A percentile compares a stretch with the other conserved stretches of the same genome.
Conservation (phyloP, 2,329 filamentous ascomycete genomes). For the Microsporum ferrugineum region DNA sequence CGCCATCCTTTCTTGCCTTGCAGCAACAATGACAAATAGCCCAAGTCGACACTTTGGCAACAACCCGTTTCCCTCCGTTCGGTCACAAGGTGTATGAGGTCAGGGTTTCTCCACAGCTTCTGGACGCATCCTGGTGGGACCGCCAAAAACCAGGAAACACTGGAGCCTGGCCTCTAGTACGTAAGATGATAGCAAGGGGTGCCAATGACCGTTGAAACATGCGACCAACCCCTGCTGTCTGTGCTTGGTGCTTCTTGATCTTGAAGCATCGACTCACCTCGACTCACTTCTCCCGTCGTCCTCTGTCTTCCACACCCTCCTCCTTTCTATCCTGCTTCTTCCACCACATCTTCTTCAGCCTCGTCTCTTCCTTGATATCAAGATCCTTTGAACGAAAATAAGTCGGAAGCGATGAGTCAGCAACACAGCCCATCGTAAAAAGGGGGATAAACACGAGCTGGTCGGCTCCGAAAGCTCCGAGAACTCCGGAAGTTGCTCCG, state of each 20-base stretch:
- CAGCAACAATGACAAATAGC: too few relatives aligned
- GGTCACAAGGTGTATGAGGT: too few relatives aligned
- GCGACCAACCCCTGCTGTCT: neutral
- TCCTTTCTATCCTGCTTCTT: neutral
- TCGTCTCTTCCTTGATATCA: neutral
- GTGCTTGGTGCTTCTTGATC: neutral
- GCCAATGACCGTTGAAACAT: neutral
- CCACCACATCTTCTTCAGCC: neutral
- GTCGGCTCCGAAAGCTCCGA: constrained; percentile 1
- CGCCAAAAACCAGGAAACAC: neutral
- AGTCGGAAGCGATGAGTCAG: neutral
- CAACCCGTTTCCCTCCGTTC: too few relatives aligned
- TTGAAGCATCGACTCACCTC: neutral
- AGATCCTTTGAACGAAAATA: neutral
- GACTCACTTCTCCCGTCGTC: neutral
- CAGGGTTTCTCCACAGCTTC: too few relatives aligned
- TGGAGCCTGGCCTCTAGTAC: neutral
- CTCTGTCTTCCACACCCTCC: neutral
- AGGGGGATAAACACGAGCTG: neutral
- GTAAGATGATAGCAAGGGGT: neutral
- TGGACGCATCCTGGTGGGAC: too few relatives aligned
- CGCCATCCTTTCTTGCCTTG: too few relatives aligned
- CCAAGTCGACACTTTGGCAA: too few relatives aligned
- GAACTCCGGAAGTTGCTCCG: neutral
- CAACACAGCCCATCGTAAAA: neutral